Evolutionary conservation across 805 yeast genomes (phyloP), one percentile per base, ranked within the genome.

Genomic region (Kodamaea sagamina): DNA sequence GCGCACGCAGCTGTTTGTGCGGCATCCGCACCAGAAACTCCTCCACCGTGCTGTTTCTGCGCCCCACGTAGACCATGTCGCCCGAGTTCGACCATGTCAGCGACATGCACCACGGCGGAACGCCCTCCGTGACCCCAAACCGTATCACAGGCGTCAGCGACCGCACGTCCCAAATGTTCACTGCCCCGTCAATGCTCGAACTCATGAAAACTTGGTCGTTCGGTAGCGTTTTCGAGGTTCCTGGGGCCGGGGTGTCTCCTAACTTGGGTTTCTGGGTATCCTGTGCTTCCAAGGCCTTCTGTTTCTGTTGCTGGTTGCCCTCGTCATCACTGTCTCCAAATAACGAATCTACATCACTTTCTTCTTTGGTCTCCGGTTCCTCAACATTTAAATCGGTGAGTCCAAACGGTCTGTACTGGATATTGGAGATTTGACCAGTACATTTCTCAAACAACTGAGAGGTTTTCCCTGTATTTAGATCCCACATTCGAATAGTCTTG

Each of bases 81-180:
- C 99, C 99, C 54, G 84, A 83, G 40, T 71, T 71, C 6, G 96
- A 83, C 97, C 98, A 92, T 43, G 86, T 79, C 0, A 96, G 79
- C 6, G 88, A 78, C 76, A 85, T 81, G 62, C 96, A 85, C 98
- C 98, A 93, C 0, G 98, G 98, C 0, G 98, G 96, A 0, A 84
- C 76, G 1, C 79, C 79, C 7, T 75, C 67, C 1, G 88, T 82
- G 1, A 82, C 75, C 0, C 76, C 74, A 10, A 82, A 59, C 28
- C 71, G 72, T 12, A 81, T 57, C 0, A 74, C 82, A 3, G 72
- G 65, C 0, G 68, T 62, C 3, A 64, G 57, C 1, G 67, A 60
- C 45, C 99, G 74, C 4, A 75, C 65, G 61, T 93, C 99, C 96
- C 97, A 90, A 4, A 93, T 63, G 47, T 78, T 79, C 2, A 90